These are phyloP conservation scores for Terana coerulea DNA, from an alignment of 768 basidiomycete genomes.

Conservation along the genomic window DNA sequence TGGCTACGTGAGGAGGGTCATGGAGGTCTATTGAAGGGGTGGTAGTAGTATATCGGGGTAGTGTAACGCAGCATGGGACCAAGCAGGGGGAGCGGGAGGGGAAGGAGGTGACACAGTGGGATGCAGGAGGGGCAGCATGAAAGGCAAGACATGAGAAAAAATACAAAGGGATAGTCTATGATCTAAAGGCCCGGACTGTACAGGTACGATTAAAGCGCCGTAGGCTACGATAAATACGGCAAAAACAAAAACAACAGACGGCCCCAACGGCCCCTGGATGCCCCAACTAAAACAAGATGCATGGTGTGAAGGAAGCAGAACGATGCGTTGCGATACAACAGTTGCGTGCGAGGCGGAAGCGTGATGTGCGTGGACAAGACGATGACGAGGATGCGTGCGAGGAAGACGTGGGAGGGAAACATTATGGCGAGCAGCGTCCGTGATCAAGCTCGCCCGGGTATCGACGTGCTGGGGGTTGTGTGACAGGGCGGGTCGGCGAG, in stretches of 20 bases:
- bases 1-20: too few species aligned
- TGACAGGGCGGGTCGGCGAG: constrained; percentile 3
- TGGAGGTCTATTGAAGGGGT: too few species aligned
- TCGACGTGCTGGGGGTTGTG: not conserved
- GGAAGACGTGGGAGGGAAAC: not conserved
- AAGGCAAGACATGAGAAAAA: too few species aligned
- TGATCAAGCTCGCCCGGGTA: not conserved
- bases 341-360: not conserved
- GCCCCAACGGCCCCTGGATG: constrained; percentile 1
- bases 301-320: not conserved
- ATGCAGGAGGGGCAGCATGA: too few species aligned
- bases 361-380: not conserved
- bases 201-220: too few species aligned
- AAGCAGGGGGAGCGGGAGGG: too few species aligned
- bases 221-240: constrained; percentile 4
- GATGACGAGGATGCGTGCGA: not conserved
- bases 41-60: too few species aligned
- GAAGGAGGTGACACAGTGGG: too few species aligned
- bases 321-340: not conserved
- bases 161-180: too few species aligned
- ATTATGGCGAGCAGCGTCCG: not conserved
- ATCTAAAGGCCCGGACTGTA: too few species aligned
- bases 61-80: too few species aligned
- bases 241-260: constrained; percentile 6
- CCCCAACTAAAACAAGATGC: not conserved